These are phyloP conservation scores for Vanderwaltozyma polyspora DNA, from an alignment of 805 yeast genomes.

Conservation along the genomic window DNA sequence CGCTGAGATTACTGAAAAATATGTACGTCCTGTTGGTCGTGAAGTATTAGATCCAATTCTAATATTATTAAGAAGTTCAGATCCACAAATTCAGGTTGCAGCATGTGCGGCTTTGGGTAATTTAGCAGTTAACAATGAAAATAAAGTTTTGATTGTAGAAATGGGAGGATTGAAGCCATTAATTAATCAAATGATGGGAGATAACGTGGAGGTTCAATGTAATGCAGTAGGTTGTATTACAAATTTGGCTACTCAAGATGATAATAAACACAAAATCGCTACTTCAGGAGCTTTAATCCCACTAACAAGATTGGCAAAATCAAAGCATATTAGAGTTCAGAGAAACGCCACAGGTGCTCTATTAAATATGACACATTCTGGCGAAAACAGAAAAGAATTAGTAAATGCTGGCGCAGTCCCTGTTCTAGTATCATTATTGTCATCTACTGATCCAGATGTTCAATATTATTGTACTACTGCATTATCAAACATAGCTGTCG, in stretches of 20 bases:
- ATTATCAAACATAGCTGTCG: slow-evolving; percentile 92
- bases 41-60: slow-evolving; percentile 91
- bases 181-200: slow-evolving; percentile 93
- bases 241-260: slow-evolving; percentile 95
- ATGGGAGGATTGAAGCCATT: slow-evolving; percentile 97
- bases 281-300: slow-evolving; percentile 93
- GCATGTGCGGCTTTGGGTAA: slow-evolving; percentile 99
- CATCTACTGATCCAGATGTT: slow-evolving; percentile 87
- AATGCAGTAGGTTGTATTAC: slow-evolving; percentile 99
- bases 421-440: slow-evolving; percentile 74
- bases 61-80: slow-evolving; percentile 73
- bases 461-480: slow-evolving; percentile 99
- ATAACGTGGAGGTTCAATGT: slow-evolving; percentile 96
- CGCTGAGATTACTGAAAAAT: slow-evolving; percentile 96
- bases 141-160: slow-evolving; percentile 85
- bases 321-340: slow-evolving; percentile 91
- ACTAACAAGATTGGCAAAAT: slow-evolving; percentile 84
- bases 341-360: slow-evolving; percentile 98
- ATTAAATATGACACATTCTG: slow-evolving; percentile 95
- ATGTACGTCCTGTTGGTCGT: slow-evolving; percentile 78
- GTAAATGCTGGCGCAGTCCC: slow-evolving; percentile 99
- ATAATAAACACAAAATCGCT: slow-evolving; percentile 91
- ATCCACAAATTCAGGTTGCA: slow-evolving; percentile 93
- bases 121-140: slow-evolving; percentile 91
- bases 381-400: slow-evolving; percentile 89